These are phyloP conservation scores for Botryotinia narcissicola DNA, from an alignment of 2,329 filamentous ascomycete genomes.

Conservation along the genomic window DNA sequence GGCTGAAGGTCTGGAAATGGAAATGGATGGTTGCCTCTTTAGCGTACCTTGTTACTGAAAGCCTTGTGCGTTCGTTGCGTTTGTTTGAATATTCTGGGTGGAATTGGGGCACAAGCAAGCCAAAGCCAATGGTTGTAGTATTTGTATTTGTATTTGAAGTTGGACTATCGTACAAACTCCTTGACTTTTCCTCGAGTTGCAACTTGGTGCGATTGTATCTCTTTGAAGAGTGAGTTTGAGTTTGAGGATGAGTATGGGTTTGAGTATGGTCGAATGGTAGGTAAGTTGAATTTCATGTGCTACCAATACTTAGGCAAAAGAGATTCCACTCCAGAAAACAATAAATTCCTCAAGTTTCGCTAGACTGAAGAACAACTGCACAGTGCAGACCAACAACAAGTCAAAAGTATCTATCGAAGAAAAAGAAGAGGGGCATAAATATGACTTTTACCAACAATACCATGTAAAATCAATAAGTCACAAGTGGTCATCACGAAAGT, in stretches of 20 bases:
- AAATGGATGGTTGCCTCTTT: neutral
- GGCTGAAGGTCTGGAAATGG: slow-evolving; percentile 14
- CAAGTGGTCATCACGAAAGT: neutral
- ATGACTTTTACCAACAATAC: neutral
- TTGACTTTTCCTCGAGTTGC: neutral
- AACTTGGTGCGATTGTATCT: neutral
- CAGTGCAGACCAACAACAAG: neutral
- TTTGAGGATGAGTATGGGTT: neutral
- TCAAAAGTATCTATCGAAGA: neutral
- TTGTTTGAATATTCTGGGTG: neutral
- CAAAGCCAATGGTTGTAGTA: neutral
- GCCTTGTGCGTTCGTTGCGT: slow-evolving; percentile 6
- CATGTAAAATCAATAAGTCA: slow-evolving; percentile 11
- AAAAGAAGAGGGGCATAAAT: neutral
- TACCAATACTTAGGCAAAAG: neutral
- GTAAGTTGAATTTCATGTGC: neutral
- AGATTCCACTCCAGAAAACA: neutral
- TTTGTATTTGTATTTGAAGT: neutral
- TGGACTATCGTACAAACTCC: neutral
- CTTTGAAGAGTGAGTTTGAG: neutral
- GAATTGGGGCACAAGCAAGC: neutral
- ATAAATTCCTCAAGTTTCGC: slow-evolving; percentile 9
- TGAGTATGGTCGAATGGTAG: neutral
- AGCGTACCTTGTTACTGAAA: neutral
- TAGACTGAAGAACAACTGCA: slow-evolving; percentile 14